Evolutionary conservation across 2,329 filamentous ascomycete species (phyloP).

Genomic region (Calonectria multiphialidica): DNA sequence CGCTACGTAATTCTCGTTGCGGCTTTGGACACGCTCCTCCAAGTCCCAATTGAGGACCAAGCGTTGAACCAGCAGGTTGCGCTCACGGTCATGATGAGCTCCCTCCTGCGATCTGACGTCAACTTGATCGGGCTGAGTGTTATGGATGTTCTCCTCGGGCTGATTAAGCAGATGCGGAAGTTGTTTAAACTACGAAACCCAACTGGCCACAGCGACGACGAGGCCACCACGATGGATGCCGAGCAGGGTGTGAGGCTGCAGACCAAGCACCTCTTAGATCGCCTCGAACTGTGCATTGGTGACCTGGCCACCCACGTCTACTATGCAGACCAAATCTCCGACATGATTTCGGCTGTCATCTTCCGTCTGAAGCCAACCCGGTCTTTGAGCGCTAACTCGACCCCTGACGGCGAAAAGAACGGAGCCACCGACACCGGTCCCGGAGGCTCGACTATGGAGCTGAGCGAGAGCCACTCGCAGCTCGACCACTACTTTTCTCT

Average conservation of each 20-base stretch:
- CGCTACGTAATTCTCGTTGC: conserved; percentile 91
- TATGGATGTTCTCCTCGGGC: conserved; percentile 90
- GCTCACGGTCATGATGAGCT: conserved; percentile 82
- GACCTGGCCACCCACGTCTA: conserved; percentile 94
- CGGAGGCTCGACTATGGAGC: conserved; percentile 52
- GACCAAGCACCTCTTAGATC: conserved; percentile 74
- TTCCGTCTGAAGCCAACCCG: conserved; percentile 78
- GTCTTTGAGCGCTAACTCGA: conserved; percentile 54
- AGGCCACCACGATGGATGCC: conserved; percentile 47
- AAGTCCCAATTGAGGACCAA: conserved; percentile 76
- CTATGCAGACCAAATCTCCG: conserved; percentile 94
- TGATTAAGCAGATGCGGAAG: conserved; percentile 86
- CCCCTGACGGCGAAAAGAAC: conserved; percentile 62
- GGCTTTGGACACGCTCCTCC: conserved; percentile 80
- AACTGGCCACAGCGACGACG: conserved; percentile 48
- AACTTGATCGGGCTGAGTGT: conserved; percentile 96
- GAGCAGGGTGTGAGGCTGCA: conserved; percentile 55
- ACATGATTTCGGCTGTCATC: conserved; percentile 90
- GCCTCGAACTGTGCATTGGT: conserved; percentile 87
- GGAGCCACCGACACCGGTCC: conserved; percentile 50
- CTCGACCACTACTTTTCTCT: conserved; percentile 66
- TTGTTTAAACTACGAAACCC: conserved; percentile 74
- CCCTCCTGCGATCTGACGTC: conserved; percentile 86
- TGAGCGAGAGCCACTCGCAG: conserved; percentile 58
- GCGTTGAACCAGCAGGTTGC: conserved; percentile 80